phyloP scores from a whole-genome alignment of 208 protist species.

The Wallacemonas collosoma region DNA sequence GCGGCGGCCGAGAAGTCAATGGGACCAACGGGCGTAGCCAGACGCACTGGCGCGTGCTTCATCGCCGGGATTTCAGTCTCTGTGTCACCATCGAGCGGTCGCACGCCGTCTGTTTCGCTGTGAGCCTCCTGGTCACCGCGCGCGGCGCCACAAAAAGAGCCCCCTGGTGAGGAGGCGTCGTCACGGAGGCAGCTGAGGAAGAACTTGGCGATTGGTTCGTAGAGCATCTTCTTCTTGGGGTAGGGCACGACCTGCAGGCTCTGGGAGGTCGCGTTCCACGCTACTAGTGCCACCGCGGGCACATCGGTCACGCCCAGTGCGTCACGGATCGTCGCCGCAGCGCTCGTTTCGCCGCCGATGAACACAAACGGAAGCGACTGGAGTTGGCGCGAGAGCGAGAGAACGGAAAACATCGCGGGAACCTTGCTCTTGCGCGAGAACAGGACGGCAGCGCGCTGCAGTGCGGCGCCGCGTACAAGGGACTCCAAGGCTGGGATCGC shows the following conservation, averaged over 20 bases:
- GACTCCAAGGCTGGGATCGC: constrained; percentile 36
- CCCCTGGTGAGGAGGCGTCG: not conserved
- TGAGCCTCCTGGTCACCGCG: too few species aligned
- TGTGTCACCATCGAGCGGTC: not conserved
- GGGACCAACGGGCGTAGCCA: constrained; percentile 31
- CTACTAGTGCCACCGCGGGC: constrained; percentile 59
- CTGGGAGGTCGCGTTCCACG: constrained; percentile 12
- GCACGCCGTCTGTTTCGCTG: not conserved
- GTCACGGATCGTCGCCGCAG: constrained; percentile 24
- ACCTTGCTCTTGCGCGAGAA: constrained; percentile 80
- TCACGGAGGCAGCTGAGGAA: constrained; percentile 37
- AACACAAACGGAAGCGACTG: constrained; percentile 76
- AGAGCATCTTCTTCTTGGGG: constrained; percentile 45
- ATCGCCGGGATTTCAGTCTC: not conserved
- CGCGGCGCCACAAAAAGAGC: not conserved
- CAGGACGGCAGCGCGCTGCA: constrained; percentile 59
- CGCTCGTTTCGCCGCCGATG: constrained; percentile 32
- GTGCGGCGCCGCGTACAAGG: constrained; percentile 27
- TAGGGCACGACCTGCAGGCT: constrained; percentile 48
- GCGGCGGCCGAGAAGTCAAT: constrained; percentile 25
- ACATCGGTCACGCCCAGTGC: constrained; percentile 48
- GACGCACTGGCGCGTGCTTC: not conserved
- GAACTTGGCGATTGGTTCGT: constrained; percentile 75
- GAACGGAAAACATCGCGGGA: constrained; percentile 80
- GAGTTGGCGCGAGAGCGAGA: constrained; percentile 73